Conservation (phyloP, 768 basidiomycete species). For the Wakefieldia striispora region DNA sequence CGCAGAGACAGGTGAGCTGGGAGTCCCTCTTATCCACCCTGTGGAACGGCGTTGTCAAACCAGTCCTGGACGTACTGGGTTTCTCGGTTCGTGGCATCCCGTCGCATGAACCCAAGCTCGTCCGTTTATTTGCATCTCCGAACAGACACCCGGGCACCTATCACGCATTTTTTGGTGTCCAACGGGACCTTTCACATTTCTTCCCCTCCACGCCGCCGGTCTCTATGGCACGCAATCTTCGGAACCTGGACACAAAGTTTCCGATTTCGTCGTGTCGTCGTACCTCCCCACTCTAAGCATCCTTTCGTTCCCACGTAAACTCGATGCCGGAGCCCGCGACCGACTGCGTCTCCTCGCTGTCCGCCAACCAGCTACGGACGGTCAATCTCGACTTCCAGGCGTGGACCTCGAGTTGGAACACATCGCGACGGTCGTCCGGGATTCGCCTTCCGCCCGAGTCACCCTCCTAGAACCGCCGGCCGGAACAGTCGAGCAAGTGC, state of each 20-base stretch:
- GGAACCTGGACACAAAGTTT: neutral
- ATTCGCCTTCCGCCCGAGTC: neutral
- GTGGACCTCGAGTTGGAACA: conserved; percentile 19
- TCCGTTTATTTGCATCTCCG: neutral
- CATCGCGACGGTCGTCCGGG: conserved; percentile 3
- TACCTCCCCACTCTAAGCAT: conserved; percentile 29
- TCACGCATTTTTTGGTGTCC: conserved; percentile 4
- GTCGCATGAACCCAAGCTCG: neutral
- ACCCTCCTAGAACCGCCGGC: neutral
- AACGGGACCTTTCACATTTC: conserved; percentile 1
- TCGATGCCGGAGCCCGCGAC: neutral
- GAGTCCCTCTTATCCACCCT: conserved; percentile 2
- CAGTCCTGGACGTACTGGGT: conserved; percentile 1
- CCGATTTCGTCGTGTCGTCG: conserved; percentile 15
- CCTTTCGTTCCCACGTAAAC: neutral
- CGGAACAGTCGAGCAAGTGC: conserved; percentile 2
- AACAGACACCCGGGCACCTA: neutral
- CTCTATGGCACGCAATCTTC: neutral
- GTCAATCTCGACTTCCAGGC: conserved; percentile 9
- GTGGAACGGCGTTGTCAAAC: conserved; percentile 11
- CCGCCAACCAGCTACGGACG: conserved; percentile 15
- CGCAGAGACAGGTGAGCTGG: neutral
- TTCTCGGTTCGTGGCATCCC: neutral
- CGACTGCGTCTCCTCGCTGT: conserved; percentile 9
- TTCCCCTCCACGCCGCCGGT: conserved; percentile 4